Conservation (phyloP, 2,329 filamentous ascomycete genomes). For the Rutstroemia sydowiana region DNA sequence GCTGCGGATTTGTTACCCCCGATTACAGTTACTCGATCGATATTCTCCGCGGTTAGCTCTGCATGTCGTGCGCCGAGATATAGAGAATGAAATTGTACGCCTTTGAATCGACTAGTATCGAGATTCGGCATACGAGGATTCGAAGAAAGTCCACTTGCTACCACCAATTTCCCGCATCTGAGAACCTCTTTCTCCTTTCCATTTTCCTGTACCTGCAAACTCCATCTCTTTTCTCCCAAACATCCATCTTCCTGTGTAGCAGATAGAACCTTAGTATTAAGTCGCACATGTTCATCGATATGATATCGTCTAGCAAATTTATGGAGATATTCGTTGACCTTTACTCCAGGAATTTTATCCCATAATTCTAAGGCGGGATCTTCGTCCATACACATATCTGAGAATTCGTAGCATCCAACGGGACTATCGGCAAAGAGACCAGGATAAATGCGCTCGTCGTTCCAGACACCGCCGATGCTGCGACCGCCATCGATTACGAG, state of each 20-base stretch:
- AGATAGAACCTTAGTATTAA: constrained; percentile 36
- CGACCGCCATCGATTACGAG: constrained; percentile 50
- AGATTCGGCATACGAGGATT: constrained; percentile 13
- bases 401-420: constrained; percentile 63
- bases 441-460: constrained; percentile 56
- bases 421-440: constrained; percentile 67
- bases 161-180: constrained; percentile 9
- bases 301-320: constrained; percentile 12
- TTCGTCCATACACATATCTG: constrained; percentile 51
- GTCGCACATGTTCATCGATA: constrained; percentile 3
- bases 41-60: constrained; percentile 5
- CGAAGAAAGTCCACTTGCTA: constrained; percentile 13
- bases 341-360: constrained; percentile 7
- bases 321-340: constrained; percentile 17
- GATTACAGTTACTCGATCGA: constrained; percentile 13
- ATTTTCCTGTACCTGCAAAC: constrained; percentile 2
- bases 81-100: constrained; percentile 11
- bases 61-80: constrained; percentile 7
- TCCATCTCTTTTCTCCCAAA: constrained; percentile 1
- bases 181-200: background rate
- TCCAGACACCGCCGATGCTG: constrained; percentile 62
- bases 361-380: constrained; percentile 7
- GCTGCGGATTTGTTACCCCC: constrained; percentile 17
- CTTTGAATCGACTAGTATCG: constrained; percentile 7
- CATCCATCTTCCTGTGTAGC: background rate